Evolutionary conservation across 441 rosid species (phyloP).

Genomic region (Flueggea neowawraea): DNA sequence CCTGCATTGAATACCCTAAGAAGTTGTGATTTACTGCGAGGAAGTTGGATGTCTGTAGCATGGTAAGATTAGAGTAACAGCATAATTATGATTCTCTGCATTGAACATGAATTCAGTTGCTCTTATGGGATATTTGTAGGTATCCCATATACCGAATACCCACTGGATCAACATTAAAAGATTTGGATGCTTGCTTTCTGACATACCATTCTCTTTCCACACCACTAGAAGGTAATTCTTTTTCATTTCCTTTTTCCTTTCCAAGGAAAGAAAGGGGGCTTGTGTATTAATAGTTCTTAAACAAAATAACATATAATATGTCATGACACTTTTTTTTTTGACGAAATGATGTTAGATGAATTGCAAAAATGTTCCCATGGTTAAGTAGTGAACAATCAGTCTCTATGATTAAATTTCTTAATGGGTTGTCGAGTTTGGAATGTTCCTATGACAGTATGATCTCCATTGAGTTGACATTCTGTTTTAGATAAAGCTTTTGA

Average conservation of each 20-base stretch:
- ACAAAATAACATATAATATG: no score
- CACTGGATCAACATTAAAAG: slow-evolving; percentile 43
- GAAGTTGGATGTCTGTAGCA: slow-evolving; percentile 48
- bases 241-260: neutral
- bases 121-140: slow-evolving; percentile 25
- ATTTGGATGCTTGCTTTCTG: slow-evolving; percentile 52
- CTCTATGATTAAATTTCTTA: no score
- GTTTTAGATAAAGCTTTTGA: no score
- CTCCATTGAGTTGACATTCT: no score
- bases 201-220: slow-evolving; percentile 37
- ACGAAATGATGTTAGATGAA: no score
- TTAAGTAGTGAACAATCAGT: no score
- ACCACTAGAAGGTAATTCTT: slow-evolving; percentile 26
- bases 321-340: no score
- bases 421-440: no score
- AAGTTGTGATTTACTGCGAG: slow-evolving; percentile 40
- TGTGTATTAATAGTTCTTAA: no score
- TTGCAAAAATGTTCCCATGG: no score
- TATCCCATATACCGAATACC: slow-evolving; percentile 56
- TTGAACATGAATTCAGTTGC: slow-evolving; percentile 7
- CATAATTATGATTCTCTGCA: neutral
- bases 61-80: slow-evolving; percentile 25
- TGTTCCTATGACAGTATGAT: no score
- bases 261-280: no score
- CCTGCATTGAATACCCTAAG: slow-evolving; percentile 32